A percentile compares a stretch with the other conserved stretches of the same genome.
Conservation (phyloP, 306 rosid genomes). For the Sicyos baderoa region DNA sequence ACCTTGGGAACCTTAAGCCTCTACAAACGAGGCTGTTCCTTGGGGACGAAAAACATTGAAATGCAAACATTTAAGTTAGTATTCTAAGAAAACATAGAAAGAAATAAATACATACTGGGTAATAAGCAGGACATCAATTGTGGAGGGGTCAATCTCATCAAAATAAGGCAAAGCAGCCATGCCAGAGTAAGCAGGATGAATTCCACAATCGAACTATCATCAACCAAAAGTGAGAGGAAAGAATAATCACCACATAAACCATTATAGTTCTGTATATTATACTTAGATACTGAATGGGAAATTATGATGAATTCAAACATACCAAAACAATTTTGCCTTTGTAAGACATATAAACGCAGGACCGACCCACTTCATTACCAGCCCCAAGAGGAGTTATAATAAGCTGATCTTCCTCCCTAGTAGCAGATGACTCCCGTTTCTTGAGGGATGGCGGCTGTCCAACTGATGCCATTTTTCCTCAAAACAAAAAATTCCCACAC, state of each 20-base stretch:
- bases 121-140: slow-evolving; percentile 75
- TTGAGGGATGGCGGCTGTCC: slow-evolving; percentile 40
- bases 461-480: slow-evolving; percentile 35
- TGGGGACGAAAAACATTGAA: not conserved
- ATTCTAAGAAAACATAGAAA: not conserved
- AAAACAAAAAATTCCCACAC: not conserved
- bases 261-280: not conserved
- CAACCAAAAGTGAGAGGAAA: slow-evolving; percentile 2
- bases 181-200: slow-evolving; percentile 78
- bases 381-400: slow-evolving; percentile 78
- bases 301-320: slow-evolving; percentile 10
- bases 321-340: slow-evolving; percentile 60
- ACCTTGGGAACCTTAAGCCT: no score
- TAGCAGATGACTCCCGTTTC: slow-evolving; percentile 38
- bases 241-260: not conserved
- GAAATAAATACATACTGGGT: slow-evolving; percentile 48
- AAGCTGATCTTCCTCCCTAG: slow-evolving; percentile 64
- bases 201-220: slow-evolving; percentile 83
- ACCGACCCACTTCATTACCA: slow-evolving; percentile 90
- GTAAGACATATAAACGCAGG: slow-evolving; percentile 76
- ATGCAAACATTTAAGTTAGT: not conserved
- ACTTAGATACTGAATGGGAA: not conserved
- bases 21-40: no score
- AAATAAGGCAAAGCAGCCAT: slow-evolving; percentile 97
- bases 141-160: slow-evolving; percentile 91